Conservation (phyloP, 139 green algal species). For the Zygnema cylindricum region DNA sequence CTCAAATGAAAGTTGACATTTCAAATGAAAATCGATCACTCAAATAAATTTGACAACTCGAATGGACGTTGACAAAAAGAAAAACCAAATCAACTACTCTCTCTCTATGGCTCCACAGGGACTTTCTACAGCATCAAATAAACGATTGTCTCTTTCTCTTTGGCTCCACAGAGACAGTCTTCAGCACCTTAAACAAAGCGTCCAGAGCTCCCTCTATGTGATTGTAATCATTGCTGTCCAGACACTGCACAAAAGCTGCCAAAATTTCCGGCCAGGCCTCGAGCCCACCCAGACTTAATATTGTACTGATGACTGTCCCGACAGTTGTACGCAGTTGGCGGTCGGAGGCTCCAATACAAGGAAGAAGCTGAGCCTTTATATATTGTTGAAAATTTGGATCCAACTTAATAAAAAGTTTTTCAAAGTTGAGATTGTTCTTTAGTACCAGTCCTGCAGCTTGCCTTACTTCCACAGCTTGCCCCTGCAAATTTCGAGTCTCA, state of each 20-base stretch:
- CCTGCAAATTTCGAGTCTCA: constrained; percentile 19
- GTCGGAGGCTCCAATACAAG: constrained; percentile 69
- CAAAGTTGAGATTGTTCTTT: constrained; percentile 91
- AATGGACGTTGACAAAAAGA: no score
- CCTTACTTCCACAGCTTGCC: constrained; percentile 74
- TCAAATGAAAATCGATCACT: background rate
- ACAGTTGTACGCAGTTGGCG: constrained; percentile 81
- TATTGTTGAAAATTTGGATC: constrained; percentile 71
- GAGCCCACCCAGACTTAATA: constrained; percentile 64
- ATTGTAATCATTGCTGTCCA: constrained; percentile 67
- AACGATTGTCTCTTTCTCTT: no score
- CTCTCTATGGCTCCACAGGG: no score
- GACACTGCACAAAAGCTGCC: constrained; percentile 64
- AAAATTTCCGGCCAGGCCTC: constrained; percentile 83
- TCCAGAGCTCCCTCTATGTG: constrained; percentile 86
- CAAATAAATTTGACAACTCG: background rate
- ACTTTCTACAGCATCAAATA: no score
- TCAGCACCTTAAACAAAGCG: constrained; percentile 83
- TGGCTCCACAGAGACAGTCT: background rate
- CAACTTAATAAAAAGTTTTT: constrained; percentile 66
- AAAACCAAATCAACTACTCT: no score
- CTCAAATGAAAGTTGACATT: no score
- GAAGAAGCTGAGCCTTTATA: constrained; percentile 84
- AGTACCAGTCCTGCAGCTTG: constrained; percentile 91
- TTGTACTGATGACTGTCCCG: constrained; percentile 72